Conservation (phyloP, 1,284 basidiomycete species). For the Coriolopsis trogii region DNA sequence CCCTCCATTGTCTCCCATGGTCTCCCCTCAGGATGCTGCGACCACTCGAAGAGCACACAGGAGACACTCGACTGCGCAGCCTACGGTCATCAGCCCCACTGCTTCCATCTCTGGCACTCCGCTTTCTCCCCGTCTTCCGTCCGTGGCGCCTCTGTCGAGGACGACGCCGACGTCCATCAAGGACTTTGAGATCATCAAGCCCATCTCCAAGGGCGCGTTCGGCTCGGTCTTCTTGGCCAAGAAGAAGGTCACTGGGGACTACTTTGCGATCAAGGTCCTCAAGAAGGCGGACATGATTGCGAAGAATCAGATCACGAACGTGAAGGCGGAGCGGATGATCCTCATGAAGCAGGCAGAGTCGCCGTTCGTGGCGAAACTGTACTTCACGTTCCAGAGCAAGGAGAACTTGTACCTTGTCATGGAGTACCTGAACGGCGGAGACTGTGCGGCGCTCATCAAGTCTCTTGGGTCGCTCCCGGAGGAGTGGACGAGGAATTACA, state of each 20-base stretch:
- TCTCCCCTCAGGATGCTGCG: slow-evolving; percentile 61
- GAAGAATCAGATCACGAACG: slow-evolving; percentile 99
- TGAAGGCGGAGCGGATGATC: slow-evolving; percentile 99
- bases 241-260: slow-evolving; percentile 98
- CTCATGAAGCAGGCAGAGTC: slow-evolving; percentile 99
- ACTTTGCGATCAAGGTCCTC: slow-evolving; percentile 98
- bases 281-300: slow-evolving; percentile 99
- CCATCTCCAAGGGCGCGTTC: slow-evolving; percentile 98
- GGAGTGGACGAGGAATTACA: slow-evolving; percentile 96
- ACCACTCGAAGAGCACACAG: slow-evolving; percentile 58
- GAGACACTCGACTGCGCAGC: slow-evolving; percentile 72
- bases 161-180: slow-evolving; percentile 93
- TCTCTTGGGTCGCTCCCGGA: slow-evolving; percentile 91
- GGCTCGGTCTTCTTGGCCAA: slow-evolving; percentile 98
- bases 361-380: slow-evolving; percentile 98
- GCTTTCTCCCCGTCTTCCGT: slow-evolving; percentile 88
- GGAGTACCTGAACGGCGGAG: slow-evolving; percentile 98
- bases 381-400: slow-evolving; percentile 99
- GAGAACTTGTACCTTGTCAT: slow-evolving; percentile 98
- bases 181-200: slow-evolving; percentile 99
- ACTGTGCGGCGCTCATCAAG: slow-evolving; percentile 97
- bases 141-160: slow-evolving; percentile 76
- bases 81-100: slow-evolving; percentile 56
- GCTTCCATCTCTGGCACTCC: slow-evolving; percentile 54
- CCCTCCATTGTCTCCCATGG: slow-evolving; percentile 74